These are phyloP conservation scores for Immersiporthe knoxdaviesiana DNA, from an alignment of 2,329 filamentous ascomycete species.

Conservation along the genomic window DNA sequence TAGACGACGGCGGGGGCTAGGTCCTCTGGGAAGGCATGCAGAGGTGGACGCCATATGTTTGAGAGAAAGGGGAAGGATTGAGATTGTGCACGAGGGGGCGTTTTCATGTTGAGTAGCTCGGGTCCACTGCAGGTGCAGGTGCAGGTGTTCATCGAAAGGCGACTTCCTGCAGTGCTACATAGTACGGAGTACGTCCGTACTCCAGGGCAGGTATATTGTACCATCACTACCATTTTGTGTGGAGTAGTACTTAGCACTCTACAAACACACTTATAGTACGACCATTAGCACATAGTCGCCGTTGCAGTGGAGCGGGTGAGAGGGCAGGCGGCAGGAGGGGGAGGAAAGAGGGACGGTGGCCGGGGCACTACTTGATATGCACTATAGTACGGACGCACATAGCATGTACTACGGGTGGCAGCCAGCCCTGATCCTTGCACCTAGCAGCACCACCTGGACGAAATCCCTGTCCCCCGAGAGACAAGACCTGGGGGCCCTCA, in stretches of 20 bases:
- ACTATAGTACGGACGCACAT: too few species aligned
- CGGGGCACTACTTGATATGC: too few species aligned
- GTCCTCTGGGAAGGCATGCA: neutral
- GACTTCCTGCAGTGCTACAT: neutral
- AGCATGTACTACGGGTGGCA: neutral
- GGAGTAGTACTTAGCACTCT: too few species aligned
- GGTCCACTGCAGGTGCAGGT: neutral
- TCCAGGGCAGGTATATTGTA: neutral
- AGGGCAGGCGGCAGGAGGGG: neutral
- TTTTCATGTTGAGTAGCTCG: neutral
- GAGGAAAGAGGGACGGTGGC: too few species aligned
- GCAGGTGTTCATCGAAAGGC: neutral
- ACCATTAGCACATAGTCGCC: too few species aligned
- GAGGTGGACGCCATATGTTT: neutral
- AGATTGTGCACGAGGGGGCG: neutral
- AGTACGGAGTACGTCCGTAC: too few species aligned
- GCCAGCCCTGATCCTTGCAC: neutral
- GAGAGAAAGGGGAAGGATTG: conserved; percentile 1
- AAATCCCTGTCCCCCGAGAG: neutral
- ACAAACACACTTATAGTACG: too few species aligned
- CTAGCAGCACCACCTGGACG: too few species aligned
- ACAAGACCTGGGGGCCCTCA: neutral
- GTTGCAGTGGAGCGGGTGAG: neutral
- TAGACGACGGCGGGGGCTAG: neutral
- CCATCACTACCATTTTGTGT: neutral